Evolutionary conservation across 257 asterid species (phyloP).

Genomic region (Solanum rostratum): DNA sequence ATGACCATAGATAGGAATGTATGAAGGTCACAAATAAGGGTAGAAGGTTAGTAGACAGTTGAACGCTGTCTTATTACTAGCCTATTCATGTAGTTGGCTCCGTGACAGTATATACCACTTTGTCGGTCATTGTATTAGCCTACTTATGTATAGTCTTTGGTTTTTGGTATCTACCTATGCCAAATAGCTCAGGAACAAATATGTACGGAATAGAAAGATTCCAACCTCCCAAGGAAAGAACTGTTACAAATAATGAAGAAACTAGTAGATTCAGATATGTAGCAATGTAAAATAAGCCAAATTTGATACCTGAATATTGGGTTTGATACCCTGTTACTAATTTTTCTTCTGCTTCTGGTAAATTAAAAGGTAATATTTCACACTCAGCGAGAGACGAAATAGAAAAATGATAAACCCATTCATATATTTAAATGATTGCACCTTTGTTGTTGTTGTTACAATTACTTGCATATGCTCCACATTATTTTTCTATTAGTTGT

Average conservation of each 20-base stretch:
- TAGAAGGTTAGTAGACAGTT: background rate
- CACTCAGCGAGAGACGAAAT: too few species aligned
- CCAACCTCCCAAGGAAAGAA: background rate
- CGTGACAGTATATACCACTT: background rate
- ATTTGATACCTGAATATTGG: background rate
- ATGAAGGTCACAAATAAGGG: background rate
- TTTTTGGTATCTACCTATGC: background rate
- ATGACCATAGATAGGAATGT: background rate
- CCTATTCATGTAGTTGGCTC: background rate
- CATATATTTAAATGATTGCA: background rate
- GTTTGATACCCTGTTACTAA: background rate
- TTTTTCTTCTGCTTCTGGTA: too few species aligned
- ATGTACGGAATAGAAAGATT: background rate
- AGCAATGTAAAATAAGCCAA: background rate
- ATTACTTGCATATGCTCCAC: background rate
- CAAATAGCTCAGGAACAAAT: too few species aligned
- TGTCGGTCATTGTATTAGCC: background rate
- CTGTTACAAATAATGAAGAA: background rate
- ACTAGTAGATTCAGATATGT: background rate
- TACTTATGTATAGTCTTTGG: background rate
- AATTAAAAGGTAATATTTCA: too few species aligned
- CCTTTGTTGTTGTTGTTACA: background rate
- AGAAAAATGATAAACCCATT: background rate
- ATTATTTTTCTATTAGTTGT: background rate
- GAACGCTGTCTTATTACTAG: background rate